Conservation (phyloP, 257 asterid species). For the Lycium barbarum region DNA sequence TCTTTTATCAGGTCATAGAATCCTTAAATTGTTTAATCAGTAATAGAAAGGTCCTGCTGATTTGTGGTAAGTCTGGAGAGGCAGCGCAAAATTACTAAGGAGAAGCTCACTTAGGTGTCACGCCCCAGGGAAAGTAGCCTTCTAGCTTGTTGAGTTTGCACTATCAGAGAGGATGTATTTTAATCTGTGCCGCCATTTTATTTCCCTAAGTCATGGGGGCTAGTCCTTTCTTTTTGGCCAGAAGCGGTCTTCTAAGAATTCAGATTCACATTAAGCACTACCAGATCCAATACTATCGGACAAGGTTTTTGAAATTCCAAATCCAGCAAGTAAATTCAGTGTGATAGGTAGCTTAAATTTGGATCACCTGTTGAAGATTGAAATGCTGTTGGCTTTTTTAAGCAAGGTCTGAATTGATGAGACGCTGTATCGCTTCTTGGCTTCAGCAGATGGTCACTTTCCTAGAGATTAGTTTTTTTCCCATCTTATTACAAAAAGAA, state of each 20-base stretch:
- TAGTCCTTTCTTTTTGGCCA: not conserved
- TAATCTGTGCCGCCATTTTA: not conserved
- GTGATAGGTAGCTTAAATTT: not conserved
- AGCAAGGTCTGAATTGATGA: slow-evolving; percentile 18
- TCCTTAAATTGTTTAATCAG: slow-evolving; percentile 11
- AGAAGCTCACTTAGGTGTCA: slow-evolving; percentile 10
- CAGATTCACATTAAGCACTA: not conserved
- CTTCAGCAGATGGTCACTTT: slow-evolving; percentile 21
- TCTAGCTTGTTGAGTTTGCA: slow-evolving; percentile 16
- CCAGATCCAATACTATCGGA: not conserved
- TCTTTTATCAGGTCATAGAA: slow-evolving; percentile 22
- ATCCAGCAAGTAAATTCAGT: slow-evolving; percentile 1
- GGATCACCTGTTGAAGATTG: not conserved
- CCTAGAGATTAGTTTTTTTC: not conserved
- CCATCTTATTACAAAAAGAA: not conserved
- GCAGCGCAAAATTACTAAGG: not conserved
- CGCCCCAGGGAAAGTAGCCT: slow-evolving; percentile 23
- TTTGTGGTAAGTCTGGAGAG: not conserved
- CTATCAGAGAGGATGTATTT: slow-evolving; percentile 8
- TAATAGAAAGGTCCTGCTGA: slow-evolving; percentile 2
- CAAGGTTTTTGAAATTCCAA: not conserved
- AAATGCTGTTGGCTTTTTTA: slow-evolving; percentile 23
- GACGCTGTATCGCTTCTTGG: not conserved
- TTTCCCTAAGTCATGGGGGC: not conserved
- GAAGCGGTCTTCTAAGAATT: slow-evolving; percentile 3